Conservation (phyloP, 805 yeast species). For the Pichia manshurica region DNA sequence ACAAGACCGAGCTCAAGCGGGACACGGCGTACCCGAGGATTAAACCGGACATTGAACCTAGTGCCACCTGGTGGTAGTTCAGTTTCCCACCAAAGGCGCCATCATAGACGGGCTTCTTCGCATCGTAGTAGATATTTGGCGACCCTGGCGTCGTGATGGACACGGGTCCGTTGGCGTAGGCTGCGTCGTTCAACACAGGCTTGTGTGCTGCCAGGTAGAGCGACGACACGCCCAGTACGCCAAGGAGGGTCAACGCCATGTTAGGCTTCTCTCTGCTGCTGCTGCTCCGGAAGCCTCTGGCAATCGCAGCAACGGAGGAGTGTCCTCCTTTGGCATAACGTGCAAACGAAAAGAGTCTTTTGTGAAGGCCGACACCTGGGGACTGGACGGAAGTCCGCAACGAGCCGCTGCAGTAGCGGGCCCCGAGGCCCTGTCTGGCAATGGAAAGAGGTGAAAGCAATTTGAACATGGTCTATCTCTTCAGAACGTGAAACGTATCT, state of each 20-base stretch:
- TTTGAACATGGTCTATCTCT: no score
- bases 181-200: conserved; percentile 21
- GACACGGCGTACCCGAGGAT: conserved; percentile 57
- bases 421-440: no score
- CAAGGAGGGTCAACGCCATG: conserved; percentile 15
- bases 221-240: conserved; percentile 19
- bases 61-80: conserved; percentile 55
- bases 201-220: conserved; percentile 16
- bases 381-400: conserved; percentile 11
- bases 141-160: conserved; percentile 2
- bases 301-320: no score
- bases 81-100: conserved; percentile 42
- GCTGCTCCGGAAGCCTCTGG: no score
- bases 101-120: conserved; percentile 23
- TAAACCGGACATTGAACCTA: conserved; percentile 60
- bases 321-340: no score
- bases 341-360: conserved; percentile 1
- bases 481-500: no score
- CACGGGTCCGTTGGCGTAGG: conserved; percentile 4
- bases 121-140: conserved; percentile 7
- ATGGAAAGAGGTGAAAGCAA: no score
- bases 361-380: neutral
- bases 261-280: conserved; percentile 8
- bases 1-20: conserved; percentile 49
- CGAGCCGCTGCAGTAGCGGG: neutral